These are phyloP conservation scores for Diaporthe amygdali DNA, from an alignment of 2,329 filamentous ascomycete species.

Conservation along the genomic window DNA sequence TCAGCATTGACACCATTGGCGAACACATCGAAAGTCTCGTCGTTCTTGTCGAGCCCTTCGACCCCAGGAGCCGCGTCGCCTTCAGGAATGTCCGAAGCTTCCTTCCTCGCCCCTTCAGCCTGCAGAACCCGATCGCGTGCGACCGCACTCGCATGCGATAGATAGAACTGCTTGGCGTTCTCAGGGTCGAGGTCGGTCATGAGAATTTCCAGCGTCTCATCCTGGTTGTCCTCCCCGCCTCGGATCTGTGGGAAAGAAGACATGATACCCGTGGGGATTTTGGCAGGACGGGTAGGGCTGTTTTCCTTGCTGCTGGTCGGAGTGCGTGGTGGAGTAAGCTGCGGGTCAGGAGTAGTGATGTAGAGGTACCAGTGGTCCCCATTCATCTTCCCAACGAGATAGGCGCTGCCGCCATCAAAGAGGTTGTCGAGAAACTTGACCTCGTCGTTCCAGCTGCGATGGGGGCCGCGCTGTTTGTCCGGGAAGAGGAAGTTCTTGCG, in stretches of 20 bases:
- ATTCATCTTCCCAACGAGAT: constrained; percentile 99
- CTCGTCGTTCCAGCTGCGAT: constrained; percentile 97
- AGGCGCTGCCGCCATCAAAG: constrained; percentile 91
- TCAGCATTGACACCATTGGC: constrained; percentile 63
- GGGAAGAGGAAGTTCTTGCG: constrained; percentile 98
- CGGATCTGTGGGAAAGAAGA: constrained; percentile 35
- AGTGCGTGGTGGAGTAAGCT: constrained; percentile 82
- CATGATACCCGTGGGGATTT: constrained; percentile 55
- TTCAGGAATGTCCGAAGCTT: constrained; percentile 56
- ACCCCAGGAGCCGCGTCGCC: constrained; percentile 37
- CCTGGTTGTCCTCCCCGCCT: constrained; percentile 55
- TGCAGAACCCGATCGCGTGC: constrained; percentile 80
- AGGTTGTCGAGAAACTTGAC: constrained; percentile 91
- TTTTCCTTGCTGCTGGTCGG: constrained; percentile 59
- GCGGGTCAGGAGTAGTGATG: constrained; percentile 83
- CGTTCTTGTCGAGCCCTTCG: constrained; percentile 37
- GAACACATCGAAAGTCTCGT: constrained; percentile 80
- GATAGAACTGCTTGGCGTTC: constrained; percentile 74
- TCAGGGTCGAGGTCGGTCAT: constrained; percentile 75
- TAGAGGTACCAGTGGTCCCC: constrained; percentile 99
- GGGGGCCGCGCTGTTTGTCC: constrained; percentile 89
- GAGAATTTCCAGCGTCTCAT: constrained; percentile 78
- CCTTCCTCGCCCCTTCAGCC: constrained; percentile 66
- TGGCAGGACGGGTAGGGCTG: constrained; percentile 51
- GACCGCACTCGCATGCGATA: constrained; percentile 81